Percentiles rank a stretch among this genome's conserved stretches.
These are phyloP conservation scores for Tolypocladium tundrense DNA, from an alignment of 2,329 filamentous ascomycete genomes.

Conservation along the genomic window DNA sequence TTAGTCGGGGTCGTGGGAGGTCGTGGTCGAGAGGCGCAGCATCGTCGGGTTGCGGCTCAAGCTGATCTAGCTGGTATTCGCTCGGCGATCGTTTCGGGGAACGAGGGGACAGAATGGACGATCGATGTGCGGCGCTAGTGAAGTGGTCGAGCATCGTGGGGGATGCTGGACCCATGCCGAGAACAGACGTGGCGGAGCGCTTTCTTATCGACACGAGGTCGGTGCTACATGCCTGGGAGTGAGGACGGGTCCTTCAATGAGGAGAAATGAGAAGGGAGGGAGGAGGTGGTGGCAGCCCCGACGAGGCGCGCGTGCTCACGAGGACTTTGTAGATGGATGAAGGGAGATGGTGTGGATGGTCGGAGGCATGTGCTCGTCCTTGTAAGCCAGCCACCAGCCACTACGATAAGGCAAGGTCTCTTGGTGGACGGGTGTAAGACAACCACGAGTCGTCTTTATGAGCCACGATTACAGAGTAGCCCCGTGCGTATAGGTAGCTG, in stretches of 20 bases:
- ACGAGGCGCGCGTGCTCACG: not conserved
- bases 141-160: constrained; percentile 17
- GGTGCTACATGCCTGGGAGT: not conserved
- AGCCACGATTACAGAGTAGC: not conserved
- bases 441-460: not conserved
- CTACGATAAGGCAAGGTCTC: not conserved
- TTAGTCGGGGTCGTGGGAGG: constrained; percentile 11
- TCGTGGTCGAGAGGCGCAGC: constrained; percentile 9
- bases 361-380: not conserved
- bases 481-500: not conserved
- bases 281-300: not conserved
- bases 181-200: not conserved
- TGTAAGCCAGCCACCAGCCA: not conserved
- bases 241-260: not conserved
- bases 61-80: constrained; percentile 28
- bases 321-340: not conserved
- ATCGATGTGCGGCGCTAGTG: constrained; percentile 11
- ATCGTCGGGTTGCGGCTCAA: constrained; percentile 26
- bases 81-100: constrained; percentile 13
- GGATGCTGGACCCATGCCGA: constrained; percentile 9
- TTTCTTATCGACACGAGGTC: not conserved
- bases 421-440: not conserved
- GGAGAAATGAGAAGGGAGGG: not conserved
- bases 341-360: not conserved
- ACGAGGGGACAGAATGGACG: constrained; percentile 15